Base-by-base conservation (phyloP, 148 eudicot genomes). In the Camellia japonica region DNA sequence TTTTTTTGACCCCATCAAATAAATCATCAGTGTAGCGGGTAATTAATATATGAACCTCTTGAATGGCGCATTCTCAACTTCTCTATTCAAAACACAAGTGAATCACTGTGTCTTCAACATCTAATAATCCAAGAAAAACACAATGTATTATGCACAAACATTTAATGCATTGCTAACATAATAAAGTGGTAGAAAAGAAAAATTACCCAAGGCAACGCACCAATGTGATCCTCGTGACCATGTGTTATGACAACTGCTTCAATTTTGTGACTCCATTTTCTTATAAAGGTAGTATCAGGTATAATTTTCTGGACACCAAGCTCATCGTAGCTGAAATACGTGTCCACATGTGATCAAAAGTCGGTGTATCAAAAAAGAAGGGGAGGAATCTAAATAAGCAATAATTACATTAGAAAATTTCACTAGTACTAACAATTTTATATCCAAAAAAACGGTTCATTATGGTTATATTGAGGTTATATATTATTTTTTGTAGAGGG, bases 171-270 rank as follows among this genome's bases (percentile, higher is more conserved):
- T 46, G 30, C 51, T 71, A 12, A 47, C 73, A 43, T 30, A 44
- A 47, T 80, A 23, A 42, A 67, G 80, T n/a, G 18, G 63, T 68
- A 87, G 87, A 72, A 85, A 62, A 87, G 92, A 87, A 89, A 85
- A 88, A 84, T 93, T 93, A 95, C 99, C 99, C 99, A 95, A 75
- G 99, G 99, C 90, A 95, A 92, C 85, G 99, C 99, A 89, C 99
- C 99, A 89, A 95, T 93, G 96, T 95, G 99, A 84, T 95, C 99
- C 89, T 95, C 99, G 81, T 95, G 99, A 41, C 99, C 99, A 85
- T 95, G 99, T 13, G 99, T 95, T 79, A 95, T 93, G 49, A 95
- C 82, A 80, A 95, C 99, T 80, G 99, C 99, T 92, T 95, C 99
- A 81, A 95, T 95, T 84, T 95, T 95, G 90, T 95, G 99, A 82